Conservation (phyloP, 345 rosid genomes). For the Garcia nutans region DNA sequence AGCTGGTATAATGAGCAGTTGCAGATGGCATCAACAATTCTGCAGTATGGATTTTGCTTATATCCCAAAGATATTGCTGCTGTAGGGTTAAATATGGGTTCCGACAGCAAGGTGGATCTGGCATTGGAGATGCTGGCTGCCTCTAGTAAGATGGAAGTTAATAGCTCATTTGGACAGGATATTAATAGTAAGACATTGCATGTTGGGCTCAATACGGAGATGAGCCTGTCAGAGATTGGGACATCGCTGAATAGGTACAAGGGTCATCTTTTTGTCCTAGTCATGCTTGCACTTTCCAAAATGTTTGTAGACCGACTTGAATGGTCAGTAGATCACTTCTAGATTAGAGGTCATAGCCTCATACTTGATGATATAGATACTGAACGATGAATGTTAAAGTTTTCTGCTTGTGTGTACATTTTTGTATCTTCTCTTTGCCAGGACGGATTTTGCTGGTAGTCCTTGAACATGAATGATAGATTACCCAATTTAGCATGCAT, state of each 20-base stretch:
- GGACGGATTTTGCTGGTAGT: not conserved
- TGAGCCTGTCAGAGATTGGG: slow-evolving; percentile 30
- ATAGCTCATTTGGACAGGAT: slow-evolving; percentile 31
- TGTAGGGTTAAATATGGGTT: slow-evolving; percentile 30
- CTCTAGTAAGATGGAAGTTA: slow-evolving; percentile 28
- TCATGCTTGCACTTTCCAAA: not conserved
- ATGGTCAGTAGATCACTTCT: slow-evolving; percentile 6
- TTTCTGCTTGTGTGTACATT: not conserved
- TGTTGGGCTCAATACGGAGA: slow-evolving; percentile 29
- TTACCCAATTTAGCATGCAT: not conserved
- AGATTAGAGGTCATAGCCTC: not conserved
- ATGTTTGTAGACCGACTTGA: slow-evolving; percentile 3
- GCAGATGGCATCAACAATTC: slow-evolving; percentile 54
- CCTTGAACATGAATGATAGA: not conserved
- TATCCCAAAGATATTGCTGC: slow-evolving; percentile 49
- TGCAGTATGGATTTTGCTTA: slow-evolving; percentile 58
- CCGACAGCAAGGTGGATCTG: slow-evolving; percentile 31
- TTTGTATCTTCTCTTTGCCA: not conserved
- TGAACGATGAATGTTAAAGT: not conserved
- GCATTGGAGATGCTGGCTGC: slow-evolving; percentile 35
- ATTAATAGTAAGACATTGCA: slow-evolving; percentile 23
- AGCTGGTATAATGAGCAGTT: slow-evolving; percentile 48
- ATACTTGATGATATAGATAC: not conserved
- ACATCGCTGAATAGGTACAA: slow-evolving; percentile 37
- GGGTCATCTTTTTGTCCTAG: not conserved